Base-by-base conservation (phyloP, 1,284 basidiomycete species). In the Fomitopsis palustris region DNA sequence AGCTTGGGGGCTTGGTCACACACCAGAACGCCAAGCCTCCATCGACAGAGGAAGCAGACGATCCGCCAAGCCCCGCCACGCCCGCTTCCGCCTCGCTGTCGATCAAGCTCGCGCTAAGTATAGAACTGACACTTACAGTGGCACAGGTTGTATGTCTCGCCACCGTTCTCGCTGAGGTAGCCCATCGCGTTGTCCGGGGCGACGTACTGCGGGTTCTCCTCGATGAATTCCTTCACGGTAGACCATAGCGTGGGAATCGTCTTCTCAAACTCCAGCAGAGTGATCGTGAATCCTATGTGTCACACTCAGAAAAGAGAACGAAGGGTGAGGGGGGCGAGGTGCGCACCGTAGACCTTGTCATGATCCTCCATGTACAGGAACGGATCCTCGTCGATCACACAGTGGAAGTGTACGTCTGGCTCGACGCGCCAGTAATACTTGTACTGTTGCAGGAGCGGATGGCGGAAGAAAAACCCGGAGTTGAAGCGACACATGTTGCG, bases 401-500 rank as follows among this genome's bases (percentile, higher is more conserved):
- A 93, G 73, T 85, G 84, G 73, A 87, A 89, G 69, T 87, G 83
- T 60, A 92, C 84, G 55, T 81, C 80, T 0, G 90, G 90, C 68
- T 70, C 67, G 14, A 71, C 63, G 9, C 70, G 66, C 70, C 67
- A 70, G 56, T 73, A 73, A 67, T 68, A 74, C 57, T 65, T 64
- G 64, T 65, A 71, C 49, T 67, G 57, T 49, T 65, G 63, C 23
- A 71, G 55, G 25, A 70, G 49, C 42, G 87, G 85, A 67, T 95
- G 92, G 42, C 82, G 79, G 75, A 86, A 94, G 76, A 95, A 95
- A 80, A 90, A 93, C 31, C 94, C 94, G 57, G 92, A 93, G 73
- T 96, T 94, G 77, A 88, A 97, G 27, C 96, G 87, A 72, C 95
- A 96, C 93, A 96, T 92, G 63, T 92, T 91, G 51, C 90, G 85